Percentiles rank a stretch among this genome's conserved stretches.
Evolutionary conservation across 2,329 filamentous ascomycete species (phyloP).

Genomic region (Metarhizium rileyi): DNA sequence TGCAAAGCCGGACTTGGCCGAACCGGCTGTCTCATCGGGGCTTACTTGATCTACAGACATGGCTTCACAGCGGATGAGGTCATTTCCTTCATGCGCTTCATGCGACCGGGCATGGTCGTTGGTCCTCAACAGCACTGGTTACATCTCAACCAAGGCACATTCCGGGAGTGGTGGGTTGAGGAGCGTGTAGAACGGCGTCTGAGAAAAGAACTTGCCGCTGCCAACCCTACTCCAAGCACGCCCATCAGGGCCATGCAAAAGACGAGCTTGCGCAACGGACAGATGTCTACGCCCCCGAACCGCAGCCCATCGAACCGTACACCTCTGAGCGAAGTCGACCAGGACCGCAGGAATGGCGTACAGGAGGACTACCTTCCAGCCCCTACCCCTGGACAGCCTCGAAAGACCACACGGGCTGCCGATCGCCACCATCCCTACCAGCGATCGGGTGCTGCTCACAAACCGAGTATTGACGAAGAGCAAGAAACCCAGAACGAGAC

Average conservation of each 20-base stretch:
- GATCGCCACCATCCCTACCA: constrained; percentile 69
- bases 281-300: constrained; percentile 78
- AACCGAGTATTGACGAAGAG: constrained; percentile 35
- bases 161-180: constrained; percentile 98
- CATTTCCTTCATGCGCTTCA: constrained; percentile 98
- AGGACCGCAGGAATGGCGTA: constrained; percentile 60
- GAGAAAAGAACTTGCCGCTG: constrained; percentile 46
- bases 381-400: constrained; percentile 88
- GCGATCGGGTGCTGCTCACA: constrained; percentile 39
- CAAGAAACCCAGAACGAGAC: constrained; percentile 46
- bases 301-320: constrained; percentile 64
- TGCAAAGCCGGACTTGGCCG: constrained; percentile 96
- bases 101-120: constrained; percentile 98
- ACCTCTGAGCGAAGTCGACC: constrained; percentile 88
- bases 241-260: constrained; percentile 54
- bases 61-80: constrained; percentile 96
- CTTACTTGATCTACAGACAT: constrained; percentile 94
- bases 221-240: constrained; percentile 44
- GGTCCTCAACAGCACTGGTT: constrained; percentile 98
- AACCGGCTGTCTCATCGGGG: constrained; percentile 92
- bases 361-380: constrained; percentile 89
- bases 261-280: constrained; percentile 48
- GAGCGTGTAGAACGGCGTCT: constrained; percentile 67
- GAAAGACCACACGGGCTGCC: constrained; percentile 70
- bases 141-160: constrained; percentile 90